phyloP scores from a whole-genome alignment of 805 yeast genomes.

The Lipomyces kockii region DNA sequence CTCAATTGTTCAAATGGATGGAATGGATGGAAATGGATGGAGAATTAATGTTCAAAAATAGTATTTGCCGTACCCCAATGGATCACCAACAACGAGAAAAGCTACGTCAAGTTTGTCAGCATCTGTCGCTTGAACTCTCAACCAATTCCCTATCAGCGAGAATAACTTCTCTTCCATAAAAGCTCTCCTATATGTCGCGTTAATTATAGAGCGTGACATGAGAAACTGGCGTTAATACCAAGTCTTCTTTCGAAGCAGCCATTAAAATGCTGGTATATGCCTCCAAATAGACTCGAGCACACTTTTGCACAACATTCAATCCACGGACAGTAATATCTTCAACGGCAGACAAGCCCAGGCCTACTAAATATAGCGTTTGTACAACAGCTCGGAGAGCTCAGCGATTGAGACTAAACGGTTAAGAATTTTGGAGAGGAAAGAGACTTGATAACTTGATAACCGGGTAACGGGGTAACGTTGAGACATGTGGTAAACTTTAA shows the following conservation, averaged over 20 bases:
- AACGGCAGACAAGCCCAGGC: slow-evolving; percentile 87
- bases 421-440: no score
- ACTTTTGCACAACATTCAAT: slow-evolving; percentile 75
- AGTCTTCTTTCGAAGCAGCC: slow-evolving; percentile 79
- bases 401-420: not conserved
- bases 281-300: slow-evolving; percentile 91
- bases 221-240: slow-evolving; percentile 41
- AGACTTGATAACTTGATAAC: not conserved
- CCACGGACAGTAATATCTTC: slow-evolving; percentile 95
- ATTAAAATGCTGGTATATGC: slow-evolving; percentile 93
- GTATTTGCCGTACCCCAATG: slow-evolving; percentile 64
- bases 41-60: not conserved
- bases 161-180: slow-evolving; percentile 82
- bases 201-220: no score
- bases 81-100: slow-evolving; percentile 95
- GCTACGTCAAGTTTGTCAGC: slow-evolving; percentile 87
- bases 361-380: slow-evolving; percentile 85
- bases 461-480: slow-evolving; percentile 3
- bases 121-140: slow-evolving; percentile 82
- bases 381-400: not conserved
- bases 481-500: not conserved
- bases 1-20: no score
- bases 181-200: slow-evolving; percentile 55
- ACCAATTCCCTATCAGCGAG: slow-evolving; percentile 95
- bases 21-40: no score